Conservation (phyloP, 2,329 filamentous ascomycete genomes). For the Rutstroemia sp. region DNA sequence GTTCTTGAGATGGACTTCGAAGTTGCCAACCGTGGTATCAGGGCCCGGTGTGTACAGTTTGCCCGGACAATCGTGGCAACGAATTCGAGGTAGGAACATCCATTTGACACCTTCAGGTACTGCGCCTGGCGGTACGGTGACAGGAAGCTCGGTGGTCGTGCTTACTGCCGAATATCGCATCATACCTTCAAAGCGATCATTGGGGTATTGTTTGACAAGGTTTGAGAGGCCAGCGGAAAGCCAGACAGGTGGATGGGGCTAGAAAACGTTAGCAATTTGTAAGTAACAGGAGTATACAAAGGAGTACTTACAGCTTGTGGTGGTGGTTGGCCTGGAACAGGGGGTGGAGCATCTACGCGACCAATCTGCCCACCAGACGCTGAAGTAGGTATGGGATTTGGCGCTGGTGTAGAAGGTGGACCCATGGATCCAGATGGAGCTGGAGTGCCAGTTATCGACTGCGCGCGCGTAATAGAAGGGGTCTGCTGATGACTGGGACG, state of each 20-base stretch:
- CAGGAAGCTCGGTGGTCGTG: constrained; percentile 57
- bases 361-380: constrained; percentile 52
- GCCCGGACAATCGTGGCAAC: constrained; percentile 85
- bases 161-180: constrained; percentile 89
- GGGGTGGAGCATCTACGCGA: constrained; percentile 57
- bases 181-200: constrained; percentile 77
- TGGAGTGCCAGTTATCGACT: constrained; percentile 41
- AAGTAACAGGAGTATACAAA: constrained; percentile 2
- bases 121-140: constrained; percentile 44
- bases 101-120: constrained; percentile 59
- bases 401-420: constrained; percentile 37
- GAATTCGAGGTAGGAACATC: constrained; percentile 81
- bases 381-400: constrained; percentile 25
- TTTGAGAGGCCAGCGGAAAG: constrained; percentile 65
- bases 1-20: constrained; percentile 88
- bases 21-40: constrained; percentile 77
- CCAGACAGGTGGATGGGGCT: constrained; percentile 75
- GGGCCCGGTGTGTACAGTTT: constrained; percentile 92
- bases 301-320: constrained; percentile 51
- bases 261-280: constrained; percentile 3
- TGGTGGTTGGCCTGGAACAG: constrained; percentile 47
- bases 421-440: constrained; percentile 44
- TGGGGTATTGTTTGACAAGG: constrained; percentile 63
- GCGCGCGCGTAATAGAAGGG: constrained; percentile 37
- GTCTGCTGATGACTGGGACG: constrained; percentile 35